Base-by-base conservation (phyloP, 2,329 filamentous ascomycete genomes). In the Tetracladium maxilliforme region DNA sequence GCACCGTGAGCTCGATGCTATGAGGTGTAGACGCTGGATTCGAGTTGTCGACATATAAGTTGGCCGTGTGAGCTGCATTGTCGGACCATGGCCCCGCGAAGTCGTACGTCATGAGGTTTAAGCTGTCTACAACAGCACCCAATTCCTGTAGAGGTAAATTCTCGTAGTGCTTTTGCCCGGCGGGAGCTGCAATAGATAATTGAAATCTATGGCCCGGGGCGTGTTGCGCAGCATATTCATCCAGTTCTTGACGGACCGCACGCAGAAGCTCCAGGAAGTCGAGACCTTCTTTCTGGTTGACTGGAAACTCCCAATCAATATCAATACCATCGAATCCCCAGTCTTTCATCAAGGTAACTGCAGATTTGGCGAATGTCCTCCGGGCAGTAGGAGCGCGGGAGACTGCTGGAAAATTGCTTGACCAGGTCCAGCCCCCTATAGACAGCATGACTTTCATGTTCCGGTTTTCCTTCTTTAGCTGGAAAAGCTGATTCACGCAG, bases 341-440 rank as follows among this genome's bases (percentile, higher is more conserved):
- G 26, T 39, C 27, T 16, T 25, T 21, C 10, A 40, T 14, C 10
- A 36, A 26, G 10, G 18, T 7, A 4, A 39, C 30, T 14, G 34
- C 30, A 15, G 31, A 30, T 5, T 24, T 22, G 14, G 33, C 35
- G 23, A 40, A 40, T 14, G 15, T 22, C 4, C 25, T 13, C 6
- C 38, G 32, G 15, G 14, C 70, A 4, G 56, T 48, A 1, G 61
- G 58, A 0, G 71, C 76, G 29, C 67, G 68, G 6, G 72, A 69
- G 0, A 73, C 71, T 2, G 56, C 53, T 1, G 76, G 58, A 43
- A 92, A 86, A 46, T 81, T 80, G 36, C 62, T 54, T 3, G 76
- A 82, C 51, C 83, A 90, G 0, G 79, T 84, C 78, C 78, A 92
- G 16, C 84, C 83, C 23, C 84, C 84, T 34, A 93, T 82, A 23